Conservation (phyloP, 1,284 basidiomycete genomes). For the Tilletia caries region DNA sequence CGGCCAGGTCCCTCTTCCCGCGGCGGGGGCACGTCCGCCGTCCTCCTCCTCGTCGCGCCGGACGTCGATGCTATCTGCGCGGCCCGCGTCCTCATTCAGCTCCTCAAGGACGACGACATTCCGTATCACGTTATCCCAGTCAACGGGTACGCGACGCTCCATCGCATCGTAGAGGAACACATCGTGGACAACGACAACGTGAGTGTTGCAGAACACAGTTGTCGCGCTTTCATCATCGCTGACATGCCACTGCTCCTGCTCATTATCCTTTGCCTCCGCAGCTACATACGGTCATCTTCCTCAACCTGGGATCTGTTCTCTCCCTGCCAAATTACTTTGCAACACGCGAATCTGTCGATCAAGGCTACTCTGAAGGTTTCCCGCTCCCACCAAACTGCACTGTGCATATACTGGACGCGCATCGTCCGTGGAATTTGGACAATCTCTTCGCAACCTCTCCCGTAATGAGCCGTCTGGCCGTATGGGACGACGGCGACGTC, state of each 20-base stretch:
- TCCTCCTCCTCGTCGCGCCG: constrained; percentile 78
- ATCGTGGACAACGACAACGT: constrained; percentile 70
- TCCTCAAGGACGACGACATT: constrained; percentile 90
- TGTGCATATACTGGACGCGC: constrained; percentile 85
- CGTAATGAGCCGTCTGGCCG: constrained; percentile 41
- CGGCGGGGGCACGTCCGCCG: constrained; percentile 46
- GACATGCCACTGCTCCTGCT: background rate
- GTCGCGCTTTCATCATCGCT: background rate
- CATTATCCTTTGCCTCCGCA: constrained; percentile 53
- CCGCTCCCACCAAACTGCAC: constrained; percentile 58
- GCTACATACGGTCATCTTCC: constrained; percentile 83
- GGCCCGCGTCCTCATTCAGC: constrained; percentile 77
- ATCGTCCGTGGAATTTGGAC: constrained; percentile 82
- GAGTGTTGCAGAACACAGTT: constrained; percentile 37
- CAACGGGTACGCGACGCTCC: constrained; percentile 74
- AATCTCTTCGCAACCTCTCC: constrained; percentile 72
- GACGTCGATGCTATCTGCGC: constrained; percentile 89
- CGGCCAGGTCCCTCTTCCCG: constrained; percentile 26
- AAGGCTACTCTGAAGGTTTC: constrained; percentile 20
- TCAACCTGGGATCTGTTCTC: constrained; percentile 87
- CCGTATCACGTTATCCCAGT: constrained; percentile 88
- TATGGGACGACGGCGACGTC: constrained; percentile 52
- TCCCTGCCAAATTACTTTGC: constrained; percentile 67
- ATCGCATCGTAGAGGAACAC: constrained; percentile 64
- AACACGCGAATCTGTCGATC: constrained; percentile 10